These are phyloP conservation scores for Aspergillus quadricinctus DNA, from an alignment of 2,329 filamentous ascomycete species.

Conservation along the genomic window DNA sequence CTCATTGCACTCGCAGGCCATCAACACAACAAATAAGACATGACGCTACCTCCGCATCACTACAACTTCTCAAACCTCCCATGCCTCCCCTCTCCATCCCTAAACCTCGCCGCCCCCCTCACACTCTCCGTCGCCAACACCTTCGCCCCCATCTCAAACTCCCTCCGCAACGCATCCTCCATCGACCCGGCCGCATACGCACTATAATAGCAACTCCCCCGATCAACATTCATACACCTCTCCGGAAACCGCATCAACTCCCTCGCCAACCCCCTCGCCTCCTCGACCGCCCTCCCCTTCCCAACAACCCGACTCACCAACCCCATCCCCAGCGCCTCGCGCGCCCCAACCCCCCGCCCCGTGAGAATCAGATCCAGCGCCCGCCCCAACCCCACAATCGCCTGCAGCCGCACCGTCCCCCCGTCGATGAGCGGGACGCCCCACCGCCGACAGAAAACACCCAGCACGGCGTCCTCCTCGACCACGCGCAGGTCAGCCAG, in stretches of 20 bases:
- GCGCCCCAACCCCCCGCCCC: slow-evolving; percentile 45
- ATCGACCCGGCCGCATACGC: slow-evolving; percentile 47
- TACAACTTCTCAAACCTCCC: slow-evolving; percentile 42
- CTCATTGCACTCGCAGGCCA: not conserved
- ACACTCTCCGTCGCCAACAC: slow-evolving; percentile 45
- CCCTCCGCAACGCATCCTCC: slow-evolving; percentile 47
- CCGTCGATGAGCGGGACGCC: slow-evolving; percentile 51
- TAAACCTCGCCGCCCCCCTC: slow-evolving; percentile 39
- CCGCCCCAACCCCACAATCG: slow-evolving; percentile 49
- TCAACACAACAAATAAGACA: no score
- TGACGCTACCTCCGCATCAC: no score
- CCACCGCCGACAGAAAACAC: slow-evolving; percentile 53
- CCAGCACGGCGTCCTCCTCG: slow-evolving; percentile 52
- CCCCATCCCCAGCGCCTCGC: slow-evolving; percentile 50
- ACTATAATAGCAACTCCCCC: slow-evolving; percentile 47
- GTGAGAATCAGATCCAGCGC: slow-evolving; percentile 57
- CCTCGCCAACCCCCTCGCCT: slow-evolving; percentile 46
- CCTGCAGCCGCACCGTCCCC: slow-evolving; percentile 51
- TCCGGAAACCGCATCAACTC: slow-evolving; percentile 50
- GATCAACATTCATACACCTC: slow-evolving; percentile 50
- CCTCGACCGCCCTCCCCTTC: slow-evolving; percentile 47
- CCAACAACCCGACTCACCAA: slow-evolving; percentile 51
- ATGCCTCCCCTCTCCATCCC: slow-evolving; percentile 37
- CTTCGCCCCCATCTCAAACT: slow-evolving; percentile 43
- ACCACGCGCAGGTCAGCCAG: slow-evolving; percentile 52